Evolutionary conservation across 2,329 filamentous ascomycete genomes (phyloP), one percentile per base, ranked within the genome.

Genomic region (Hypoxylon sp.): DNA sequence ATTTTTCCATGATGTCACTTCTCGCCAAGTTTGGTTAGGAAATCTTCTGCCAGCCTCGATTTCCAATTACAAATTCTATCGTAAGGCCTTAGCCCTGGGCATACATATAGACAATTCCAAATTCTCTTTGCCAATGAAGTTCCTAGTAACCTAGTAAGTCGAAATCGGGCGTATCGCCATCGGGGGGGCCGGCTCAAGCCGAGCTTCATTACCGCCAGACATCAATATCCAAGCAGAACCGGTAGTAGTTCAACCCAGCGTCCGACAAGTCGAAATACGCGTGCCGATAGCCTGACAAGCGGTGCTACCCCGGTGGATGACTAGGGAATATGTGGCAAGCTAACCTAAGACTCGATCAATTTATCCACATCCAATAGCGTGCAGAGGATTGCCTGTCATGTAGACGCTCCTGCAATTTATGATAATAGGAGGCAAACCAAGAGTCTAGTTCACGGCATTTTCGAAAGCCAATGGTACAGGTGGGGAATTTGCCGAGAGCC

Each of bases 311-410:
- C 36, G 29, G 27, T 19, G 15, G 29, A 26, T 48, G 26, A 29
- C 29, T 11, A 25, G 29, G 36, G 37, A 21, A 30, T 36, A 36
- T 36, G 29, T 7, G 12, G 13, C 29, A 30, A 23, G 21, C 12
- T 34, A 36, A 25, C 29, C 30, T 30, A 40, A 49, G 44, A 17
- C 38, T 45, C 7, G 12, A 20, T 30, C 37, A 31, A 44, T 54
- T 54, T 53, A 49, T 26, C 51, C 51, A 40, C 7, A 25, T 16
- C 51, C 50, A 54, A 54, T 54, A 26, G 35, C n/a, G 23, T 7
- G 29, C 9, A 23, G 34, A 11, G 27, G 21, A 30, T 36, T 30
- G 4, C 21, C 37, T 45, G 15, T 25, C 36, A 31, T 43, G 30
- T 43, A 30, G 44, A 41, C 38, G 12, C 13, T 45, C 29, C 30